These are phyloP conservation scores for Alternaria metachromatica DNA, from an alignment of 2,329 filamentous ascomycete genomes.

Conservation along the genomic window DNA sequence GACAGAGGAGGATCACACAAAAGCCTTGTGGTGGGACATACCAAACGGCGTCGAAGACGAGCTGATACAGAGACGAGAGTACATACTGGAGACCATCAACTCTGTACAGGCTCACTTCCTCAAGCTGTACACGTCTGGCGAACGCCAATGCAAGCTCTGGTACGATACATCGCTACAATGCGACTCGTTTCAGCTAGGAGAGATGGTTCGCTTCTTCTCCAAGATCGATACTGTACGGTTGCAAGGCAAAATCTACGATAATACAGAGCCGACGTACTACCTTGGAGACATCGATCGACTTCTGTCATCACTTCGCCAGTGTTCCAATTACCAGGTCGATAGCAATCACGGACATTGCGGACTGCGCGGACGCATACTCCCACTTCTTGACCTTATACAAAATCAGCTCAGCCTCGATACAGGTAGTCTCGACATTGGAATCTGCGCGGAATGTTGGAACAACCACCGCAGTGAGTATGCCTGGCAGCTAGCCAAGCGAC, in stretches of 20 bases:
- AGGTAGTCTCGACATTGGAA: conserved; percentile 48
- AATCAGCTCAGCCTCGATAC: conserved; percentile 46
- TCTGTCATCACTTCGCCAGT: conserved; percentile 67
- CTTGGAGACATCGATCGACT: conserved; percentile 68
- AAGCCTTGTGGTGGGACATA: conserved; percentile 74
- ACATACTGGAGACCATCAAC: conserved; percentile 71
- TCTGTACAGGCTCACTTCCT: conserved; percentile 74
- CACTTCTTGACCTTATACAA: conserved; percentile 70
- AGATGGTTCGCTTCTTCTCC: conserved; percentile 75
- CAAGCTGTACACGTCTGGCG: conserved; percentile 70
- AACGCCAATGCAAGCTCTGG: conserved; percentile 72
- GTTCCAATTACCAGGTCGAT: conserved; percentile 76
- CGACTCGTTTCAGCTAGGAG: conserved; percentile 79
- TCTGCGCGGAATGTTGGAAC: conserved; percentile 56
- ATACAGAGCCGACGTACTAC: conserved; percentile 56
- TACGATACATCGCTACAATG: conserved; percentile 76
- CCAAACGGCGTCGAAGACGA: conserved; percentile 74
- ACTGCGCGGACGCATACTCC: conserved; percentile 68
- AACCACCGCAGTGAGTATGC: conserved; percentile 49
- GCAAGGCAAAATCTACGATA: conserved; percentile 51
- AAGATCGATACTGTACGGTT: conserved; percentile 67
- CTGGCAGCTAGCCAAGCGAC: conserved; percentile 55
- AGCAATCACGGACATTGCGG: conserved; percentile 77
- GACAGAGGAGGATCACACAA: conserved; percentile 47
- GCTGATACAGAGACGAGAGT: conserved; percentile 69